Percentiles rank a stretch among this genome's conserved stretches.
These are phyloP conservation scores for Mycena filopes DNA, from an alignment of 768 basidiomycete genomes.

Conservation along the genomic window DNA sequence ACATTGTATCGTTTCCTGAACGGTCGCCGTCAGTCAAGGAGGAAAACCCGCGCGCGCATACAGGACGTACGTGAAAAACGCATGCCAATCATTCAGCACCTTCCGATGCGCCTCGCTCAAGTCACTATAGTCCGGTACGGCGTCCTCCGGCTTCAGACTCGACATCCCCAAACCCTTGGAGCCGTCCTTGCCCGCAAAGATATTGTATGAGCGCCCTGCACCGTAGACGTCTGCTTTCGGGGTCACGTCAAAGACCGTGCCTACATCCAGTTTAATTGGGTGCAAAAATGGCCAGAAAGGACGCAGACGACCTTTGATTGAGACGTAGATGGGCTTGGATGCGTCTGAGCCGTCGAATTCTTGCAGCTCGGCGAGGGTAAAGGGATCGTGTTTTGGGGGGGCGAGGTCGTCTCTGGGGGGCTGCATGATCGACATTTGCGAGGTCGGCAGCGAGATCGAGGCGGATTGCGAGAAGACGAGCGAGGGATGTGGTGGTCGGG, in stretches of 20 bases:
- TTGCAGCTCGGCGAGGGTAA: constrained; percentile 74
- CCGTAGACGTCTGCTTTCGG: constrained; percentile 92
- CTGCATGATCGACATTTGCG: constrained; percentile 77
- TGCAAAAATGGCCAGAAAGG: not conserved
- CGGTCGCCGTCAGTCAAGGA: not conserved
- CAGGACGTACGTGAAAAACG: constrained; percentile 88
- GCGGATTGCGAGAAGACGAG: not conserved
- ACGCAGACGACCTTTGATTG: constrained; percentile 80
- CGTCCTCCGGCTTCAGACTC: constrained; percentile 87
- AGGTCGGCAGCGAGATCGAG: not conserved
- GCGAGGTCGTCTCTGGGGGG: constrained; percentile 66
- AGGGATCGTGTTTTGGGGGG: constrained; percentile 83
- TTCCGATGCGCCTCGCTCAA: constrained; percentile 79
- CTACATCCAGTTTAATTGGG: constrained; percentile 47
- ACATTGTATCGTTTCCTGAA: constrained; percentile 87
- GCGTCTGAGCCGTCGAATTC: constrained; percentile 76
- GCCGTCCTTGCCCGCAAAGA: constrained; percentile 96
- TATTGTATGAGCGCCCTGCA: constrained; percentile 76
- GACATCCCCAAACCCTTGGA: constrained; percentile 91
- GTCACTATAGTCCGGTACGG: constrained; percentile 84
- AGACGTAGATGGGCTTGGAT: constrained; percentile 84
- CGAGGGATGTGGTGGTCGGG: constrained; percentile 15
- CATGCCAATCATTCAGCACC: constrained; percentile 89
- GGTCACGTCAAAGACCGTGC: constrained; percentile 91
- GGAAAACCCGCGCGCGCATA: not conserved